phyloP scores from a whole-genome alignment of 345 rosid species.

The Trapa incisa region DNA sequence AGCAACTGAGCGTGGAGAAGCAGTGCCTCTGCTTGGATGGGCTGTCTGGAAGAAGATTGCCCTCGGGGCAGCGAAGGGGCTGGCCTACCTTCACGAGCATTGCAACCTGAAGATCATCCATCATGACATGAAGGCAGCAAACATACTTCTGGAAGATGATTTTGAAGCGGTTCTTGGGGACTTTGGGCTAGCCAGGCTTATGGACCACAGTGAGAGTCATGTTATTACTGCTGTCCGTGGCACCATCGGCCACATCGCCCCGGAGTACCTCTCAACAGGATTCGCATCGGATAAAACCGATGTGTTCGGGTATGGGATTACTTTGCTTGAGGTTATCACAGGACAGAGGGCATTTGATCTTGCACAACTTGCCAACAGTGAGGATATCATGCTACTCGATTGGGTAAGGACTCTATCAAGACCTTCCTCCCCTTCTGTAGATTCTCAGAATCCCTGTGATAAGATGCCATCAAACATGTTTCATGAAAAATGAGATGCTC shows the following conservation, averaged over 20 bases:
- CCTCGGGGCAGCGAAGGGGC: slow-evolving; percentile 6
- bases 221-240: neutral
- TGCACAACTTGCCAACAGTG: neutral
- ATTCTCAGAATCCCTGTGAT: neutral
- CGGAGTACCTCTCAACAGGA: neutral
- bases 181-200: slow-evolving; percentile 7
- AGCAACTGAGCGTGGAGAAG: neutral
- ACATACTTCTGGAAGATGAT: slow-evolving; percentile 5
- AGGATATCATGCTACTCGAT: neutral
- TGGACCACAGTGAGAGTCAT: neutral
- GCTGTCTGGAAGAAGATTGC: slow-evolving; percentile 4
- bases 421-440: neutral
- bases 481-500: neutral
- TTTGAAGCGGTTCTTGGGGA: slow-evolving; percentile 3
- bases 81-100: slow-evolving; percentile 1
- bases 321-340: neutral
- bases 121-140: slow-evolving; percentile 4
- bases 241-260: slow-evolving; percentile 1
- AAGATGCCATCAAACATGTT: too few relatives aligned
- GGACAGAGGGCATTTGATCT: neutral
- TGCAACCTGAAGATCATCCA: slow-evolving; percentile 2
- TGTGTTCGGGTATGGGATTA: slow-evolving; percentile 2
- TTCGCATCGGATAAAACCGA: neutral
- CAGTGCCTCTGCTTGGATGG: slow-evolving; percentile 8
- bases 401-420: slow-evolving; percentile 1